Conservation (phyloP, 805 yeast genomes). For the Barnettozyma salicaria region DNA sequence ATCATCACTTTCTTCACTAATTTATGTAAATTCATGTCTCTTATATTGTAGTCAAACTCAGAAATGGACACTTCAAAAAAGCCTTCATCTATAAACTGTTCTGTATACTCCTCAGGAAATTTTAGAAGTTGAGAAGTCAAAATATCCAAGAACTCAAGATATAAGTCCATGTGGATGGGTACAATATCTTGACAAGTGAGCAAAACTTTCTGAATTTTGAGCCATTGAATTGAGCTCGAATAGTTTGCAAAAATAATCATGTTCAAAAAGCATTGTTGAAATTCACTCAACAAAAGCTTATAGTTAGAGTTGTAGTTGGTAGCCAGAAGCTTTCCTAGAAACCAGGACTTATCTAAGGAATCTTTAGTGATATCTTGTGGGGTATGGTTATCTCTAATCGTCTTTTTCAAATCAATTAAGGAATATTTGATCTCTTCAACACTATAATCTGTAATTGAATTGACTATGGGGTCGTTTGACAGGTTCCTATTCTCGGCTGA, state of each 20-base stretch:
- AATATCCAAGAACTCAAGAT: conserved; percentile 27
- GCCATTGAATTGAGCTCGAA: conserved; percentile 63
- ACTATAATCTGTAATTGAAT: conserved; percentile 29
- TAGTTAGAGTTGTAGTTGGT: conserved; percentile 27
- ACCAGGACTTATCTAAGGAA: conserved; percentile 59
- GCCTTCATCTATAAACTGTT: conserved; percentile 27
- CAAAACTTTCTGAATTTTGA: conserved; percentile 39
- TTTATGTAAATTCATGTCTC: conserved; percentile 17
- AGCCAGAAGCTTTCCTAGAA: conserved; percentile 33
- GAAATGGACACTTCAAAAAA: conserved; percentile 18
- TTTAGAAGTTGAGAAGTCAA: conserved; percentile 34
- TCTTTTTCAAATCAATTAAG: conserved; percentile 35
- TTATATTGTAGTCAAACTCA: conserved; percentile 24
- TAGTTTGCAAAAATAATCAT: conserved; percentile 53
- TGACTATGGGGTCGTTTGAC: conserved; percentile 27
- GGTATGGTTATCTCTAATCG: conserved; percentile 32
- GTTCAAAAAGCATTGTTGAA: conserved; percentile 45
- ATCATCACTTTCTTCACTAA: conserved; percentile 14
- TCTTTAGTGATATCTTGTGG: conserved; percentile 42
- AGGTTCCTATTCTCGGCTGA: conserved; percentile 25
- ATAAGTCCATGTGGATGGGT: conserved; percentile 23
- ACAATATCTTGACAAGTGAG: conserved; percentile 32
- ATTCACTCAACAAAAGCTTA: conserved; percentile 41
- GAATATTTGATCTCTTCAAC: conserved; percentile 37
- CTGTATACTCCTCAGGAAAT: conserved; percentile 39